phyloP scores from a whole-genome alignment of 2,329 filamentous ascomycete genomes.

The Phoma sp. region DNA sequence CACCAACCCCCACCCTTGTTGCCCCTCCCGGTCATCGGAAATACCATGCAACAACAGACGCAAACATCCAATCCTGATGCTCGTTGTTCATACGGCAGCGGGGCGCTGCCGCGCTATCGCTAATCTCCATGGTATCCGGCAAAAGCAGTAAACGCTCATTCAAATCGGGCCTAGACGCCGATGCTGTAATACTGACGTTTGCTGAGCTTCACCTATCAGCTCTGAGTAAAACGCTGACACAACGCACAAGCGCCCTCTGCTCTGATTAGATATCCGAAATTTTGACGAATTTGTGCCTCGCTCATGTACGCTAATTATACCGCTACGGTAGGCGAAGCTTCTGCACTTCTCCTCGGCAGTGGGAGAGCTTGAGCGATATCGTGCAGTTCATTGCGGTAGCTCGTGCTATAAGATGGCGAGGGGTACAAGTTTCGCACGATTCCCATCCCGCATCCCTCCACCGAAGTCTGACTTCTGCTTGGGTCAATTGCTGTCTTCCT shows the following conservation, averaged over 20 bases:
- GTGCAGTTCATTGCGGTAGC: neutral
- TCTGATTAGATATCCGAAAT: no score
- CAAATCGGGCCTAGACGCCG: no score
- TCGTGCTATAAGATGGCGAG: conserved; percentile 26
- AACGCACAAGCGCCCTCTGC: no score
- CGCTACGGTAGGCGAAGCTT: conserved; percentile 6
- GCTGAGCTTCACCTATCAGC: no score
- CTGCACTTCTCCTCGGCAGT: conserved; percentile 23
- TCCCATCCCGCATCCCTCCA: conserved; percentile 3
- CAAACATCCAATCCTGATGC: conserved; percentile 11
- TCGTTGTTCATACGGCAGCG: neutral
- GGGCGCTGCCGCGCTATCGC: conserved; percentile 15
- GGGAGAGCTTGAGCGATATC: conserved; percentile 15
- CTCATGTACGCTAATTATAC: no score
- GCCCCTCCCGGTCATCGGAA: conserved; percentile 29
- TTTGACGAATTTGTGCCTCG: no score
- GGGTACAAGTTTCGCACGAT: neutral
- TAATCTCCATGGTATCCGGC: neutral
- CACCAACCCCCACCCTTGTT: conserved; percentile 29
- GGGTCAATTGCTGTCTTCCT: conserved; percentile 14
- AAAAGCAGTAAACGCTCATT: no score
- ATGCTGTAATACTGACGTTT: no score
- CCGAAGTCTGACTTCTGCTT: conserved; percentile 10
- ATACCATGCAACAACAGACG: conserved; percentile 17
- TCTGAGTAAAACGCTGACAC: no score